Conservation (phyloP, 345 rosid genomes). For the Sisymbrium irio region DNA sequence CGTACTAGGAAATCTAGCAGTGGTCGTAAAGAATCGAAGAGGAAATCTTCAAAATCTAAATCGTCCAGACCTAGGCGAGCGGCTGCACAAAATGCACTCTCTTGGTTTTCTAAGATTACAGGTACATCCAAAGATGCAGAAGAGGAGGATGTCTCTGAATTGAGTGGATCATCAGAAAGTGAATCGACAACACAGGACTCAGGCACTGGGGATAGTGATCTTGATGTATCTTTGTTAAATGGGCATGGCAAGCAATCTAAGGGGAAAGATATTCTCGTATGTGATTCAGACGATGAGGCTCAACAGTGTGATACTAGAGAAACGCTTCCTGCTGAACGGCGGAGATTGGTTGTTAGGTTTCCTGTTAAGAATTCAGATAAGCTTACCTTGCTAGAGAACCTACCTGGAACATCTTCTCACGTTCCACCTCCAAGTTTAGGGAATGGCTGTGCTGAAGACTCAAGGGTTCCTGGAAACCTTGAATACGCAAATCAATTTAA, state of each 20-base stretch:
- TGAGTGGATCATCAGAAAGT: slow-evolving; percentile 62
- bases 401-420: slow-evolving; percentile 50
- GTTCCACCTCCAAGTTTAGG: slow-evolving; percentile 34
- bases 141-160: slow-evolving; percentile 66
- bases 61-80: slow-evolving; percentile 88
- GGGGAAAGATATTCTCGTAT: slow-evolving; percentile 61
- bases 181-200: slow-evolving; percentile 63
- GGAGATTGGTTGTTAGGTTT: slow-evolving; percentile 72
- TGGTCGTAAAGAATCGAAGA: slow-evolving; percentile 52
- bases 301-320: slow-evolving; percentile 40
- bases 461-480: slow-evolving; percentile 31
- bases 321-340: slow-evolving; percentile 55
- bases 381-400: slow-evolving; percentile 37
- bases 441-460: slow-evolving; percentile 31
- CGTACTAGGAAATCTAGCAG: slow-evolving; percentile 50
- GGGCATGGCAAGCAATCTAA: slow-evolving; percentile 56
- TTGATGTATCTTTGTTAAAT: slow-evolving; percentile 48
- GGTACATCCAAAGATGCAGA: slow-evolving; percentile 76
- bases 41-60: slow-evolving; percentile 63
- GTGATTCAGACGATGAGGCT: slow-evolving; percentile 49
- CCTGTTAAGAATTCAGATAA: slow-evolving; percentile 59
- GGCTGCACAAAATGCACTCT: slow-evolving; percentile 91
- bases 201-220: slow-evolving; percentile 59
- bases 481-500: slow-evolving; percentile 42
- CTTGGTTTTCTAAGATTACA: slow-evolving; percentile 75